A percentile compares a stretch with the other conserved stretches of the same genome.
Evolutionary conservation across 1,284 basidiomycete genomes (phyloP).

Genomic region (Macrocystidia cucumis): DNA sequence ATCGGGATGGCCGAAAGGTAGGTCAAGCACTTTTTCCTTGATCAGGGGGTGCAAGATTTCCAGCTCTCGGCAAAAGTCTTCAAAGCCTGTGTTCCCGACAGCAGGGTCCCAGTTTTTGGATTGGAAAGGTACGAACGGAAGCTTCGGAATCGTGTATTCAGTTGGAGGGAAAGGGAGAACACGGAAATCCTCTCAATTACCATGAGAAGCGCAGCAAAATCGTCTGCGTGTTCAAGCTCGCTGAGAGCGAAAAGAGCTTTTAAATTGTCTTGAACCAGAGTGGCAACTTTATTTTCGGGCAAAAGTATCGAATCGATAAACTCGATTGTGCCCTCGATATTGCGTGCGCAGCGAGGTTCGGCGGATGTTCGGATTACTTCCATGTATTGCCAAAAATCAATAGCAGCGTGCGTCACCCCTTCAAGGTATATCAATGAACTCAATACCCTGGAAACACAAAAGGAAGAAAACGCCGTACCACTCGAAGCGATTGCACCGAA

Average conservation of each 20-base stretch:
- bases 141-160: conserved; percentile 14
- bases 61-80: conserved; percentile 66
- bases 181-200: conserved; percentile 20
- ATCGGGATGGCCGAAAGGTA: conserved; percentile 35
- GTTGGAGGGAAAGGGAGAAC: neutral
- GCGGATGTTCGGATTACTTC: conserved; percentile 79
- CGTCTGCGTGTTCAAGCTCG: conserved; percentile 63
- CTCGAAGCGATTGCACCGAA: conserved; percentile 90
- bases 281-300: conserved; percentile 34
- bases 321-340: conserved; percentile 59
- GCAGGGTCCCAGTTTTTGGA: conserved; percentile 68
- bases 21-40: conserved; percentile 14
- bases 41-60: conserved; percentile 37
- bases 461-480: conserved; percentile 34
- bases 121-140: conserved; percentile 39
- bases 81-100: conserved; percentile 53
- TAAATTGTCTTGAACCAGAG: conserved; percentile 19
- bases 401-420: conserved; percentile 70
- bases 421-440: neutral
- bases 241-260: conserved; percentile 72
- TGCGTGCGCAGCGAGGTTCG: conserved; percentile 61
- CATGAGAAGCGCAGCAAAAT: conserved; percentile 68
- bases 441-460: too few species aligned
- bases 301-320: conserved; percentile 59
- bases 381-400: conserved; percentile 81